Percentiles rank a stretch among this genome's conserved stretches.
Evolutionary conservation across 257 asterid genomes (phyloP).

Genomic region (Verbena officinalis): DNA sequence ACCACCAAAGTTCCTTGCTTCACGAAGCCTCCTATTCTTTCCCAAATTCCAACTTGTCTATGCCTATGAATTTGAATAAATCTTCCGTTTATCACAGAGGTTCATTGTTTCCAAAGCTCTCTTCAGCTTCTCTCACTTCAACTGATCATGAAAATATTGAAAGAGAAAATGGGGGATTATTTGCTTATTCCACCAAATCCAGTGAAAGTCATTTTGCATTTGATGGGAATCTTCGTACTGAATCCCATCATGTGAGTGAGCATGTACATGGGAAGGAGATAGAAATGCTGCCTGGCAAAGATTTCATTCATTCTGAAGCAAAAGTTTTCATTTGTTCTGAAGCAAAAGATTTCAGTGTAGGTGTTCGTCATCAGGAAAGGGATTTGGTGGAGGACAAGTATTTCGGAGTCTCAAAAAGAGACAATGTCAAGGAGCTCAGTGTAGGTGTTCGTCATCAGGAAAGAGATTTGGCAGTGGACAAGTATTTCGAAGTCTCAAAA

Average conservation of each 20-base stretch:
- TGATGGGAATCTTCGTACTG: constrained; percentile 25
- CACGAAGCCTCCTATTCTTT: constrained; percentile 29
- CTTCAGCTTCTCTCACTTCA: constrained; percentile 23
- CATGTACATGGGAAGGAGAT: constrained; percentile 33
- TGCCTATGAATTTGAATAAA: constrained; percentile 33
- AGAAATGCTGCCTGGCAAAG: constrained; percentile 32
- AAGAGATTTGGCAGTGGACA: constrained; percentile 37
- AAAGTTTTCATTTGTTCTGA: too few species aligned
- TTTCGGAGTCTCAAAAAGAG: too few species aligned
- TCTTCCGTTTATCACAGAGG: constrained; percentile 34
- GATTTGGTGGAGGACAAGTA: too few species aligned
- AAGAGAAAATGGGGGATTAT: constrained; percentile 21
- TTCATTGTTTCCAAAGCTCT: constrained; percentile 30
- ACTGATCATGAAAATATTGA: constrained; percentile 25
- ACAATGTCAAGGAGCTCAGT: too few species aligned
- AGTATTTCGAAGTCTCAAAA: too few species aligned
- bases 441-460: constrained; percentile 28
- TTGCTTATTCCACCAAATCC: constrained; percentile 31
- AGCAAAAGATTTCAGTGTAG: too few species aligned
- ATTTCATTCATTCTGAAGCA: constrained; percentile 24
- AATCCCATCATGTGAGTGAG: constrained; percentile 29
- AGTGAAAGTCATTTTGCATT: constrained; percentile 30
- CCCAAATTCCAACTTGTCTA: constrained; percentile 28
- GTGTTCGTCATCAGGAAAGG: constrained; percentile 31
- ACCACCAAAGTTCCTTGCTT: constrained; percentile 25